These are phyloP conservation scores for Rhynchospora breviuscula DNA, from an alignment of 176 grass and related monocot species.

Conservation along the genomic window DNA sequence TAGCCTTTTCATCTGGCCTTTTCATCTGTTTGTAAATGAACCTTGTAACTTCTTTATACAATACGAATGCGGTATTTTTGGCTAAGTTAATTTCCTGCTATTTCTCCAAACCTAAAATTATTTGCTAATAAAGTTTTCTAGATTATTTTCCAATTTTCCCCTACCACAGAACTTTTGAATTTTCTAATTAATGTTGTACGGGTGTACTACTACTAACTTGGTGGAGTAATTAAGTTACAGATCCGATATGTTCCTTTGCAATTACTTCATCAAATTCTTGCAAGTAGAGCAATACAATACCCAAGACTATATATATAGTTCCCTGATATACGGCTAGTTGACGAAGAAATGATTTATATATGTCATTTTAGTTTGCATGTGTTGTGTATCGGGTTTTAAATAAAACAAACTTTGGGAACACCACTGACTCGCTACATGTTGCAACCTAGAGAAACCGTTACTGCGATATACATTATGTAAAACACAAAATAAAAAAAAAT, in stretches of 20 bases:
- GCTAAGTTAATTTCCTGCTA: no score
- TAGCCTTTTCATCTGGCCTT: background rate
- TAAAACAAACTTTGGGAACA: no score
- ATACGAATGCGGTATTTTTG: no score
- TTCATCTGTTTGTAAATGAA: background rate
- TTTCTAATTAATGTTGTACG: background rate
- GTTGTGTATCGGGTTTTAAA: no score
- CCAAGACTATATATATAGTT: background rate
- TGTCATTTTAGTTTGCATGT: no score
- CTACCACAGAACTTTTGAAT: background rate
- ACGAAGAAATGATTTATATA: background rate
- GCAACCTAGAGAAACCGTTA: no score
- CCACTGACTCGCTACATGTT: no score
- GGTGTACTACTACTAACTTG: background rate
- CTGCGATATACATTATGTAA: no score
- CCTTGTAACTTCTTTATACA: background rate
- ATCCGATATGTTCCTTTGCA: background rate
- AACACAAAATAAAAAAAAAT: no score
- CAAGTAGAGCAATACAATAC: background rate
- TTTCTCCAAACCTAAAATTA: no score
- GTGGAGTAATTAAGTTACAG: background rate
- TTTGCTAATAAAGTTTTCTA: background rate
- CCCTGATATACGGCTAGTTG: background rate
- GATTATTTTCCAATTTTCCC: background rate
- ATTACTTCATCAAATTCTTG: background rate